phyloP scores from a whole-genome alignment of 2,329 filamentous ascomycete genomes.

The Rutstroemia sp. region DNA sequence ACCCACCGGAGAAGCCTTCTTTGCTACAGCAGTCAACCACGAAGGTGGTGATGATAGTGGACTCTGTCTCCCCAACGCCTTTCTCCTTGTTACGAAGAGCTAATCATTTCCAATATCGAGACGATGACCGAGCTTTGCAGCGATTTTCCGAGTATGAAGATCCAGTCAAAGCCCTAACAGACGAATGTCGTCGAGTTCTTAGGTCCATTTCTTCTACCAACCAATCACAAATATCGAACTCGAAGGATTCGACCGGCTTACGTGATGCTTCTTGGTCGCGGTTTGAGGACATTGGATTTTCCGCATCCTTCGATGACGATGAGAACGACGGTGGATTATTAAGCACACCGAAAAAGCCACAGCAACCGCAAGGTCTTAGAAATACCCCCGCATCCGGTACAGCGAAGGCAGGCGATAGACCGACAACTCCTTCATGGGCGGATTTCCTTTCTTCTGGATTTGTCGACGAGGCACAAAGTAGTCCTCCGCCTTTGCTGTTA shows the following conservation, averaged over 20 bases:
- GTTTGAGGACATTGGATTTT: slow-evolving; percentile 92
- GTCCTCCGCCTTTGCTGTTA: slow-evolving; percentile 63
- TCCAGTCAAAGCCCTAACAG: slow-evolving; percentile 77
- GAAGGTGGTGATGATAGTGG: slow-evolving; percentile 94
- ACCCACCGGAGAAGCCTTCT: slow-evolving; percentile 73
- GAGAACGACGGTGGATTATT: slow-evolving; percentile 34
- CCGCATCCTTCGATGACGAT: slow-evolving; percentile 64
- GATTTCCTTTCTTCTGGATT: slow-evolving; percentile 96
- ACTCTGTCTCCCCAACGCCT: slow-evolving; percentile 87
- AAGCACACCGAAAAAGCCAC: slow-evolving; percentile 20
- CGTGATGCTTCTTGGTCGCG: slow-evolving; percentile 91
- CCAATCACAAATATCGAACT: slow-evolving; percentile 67
- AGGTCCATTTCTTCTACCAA: slow-evolving; percentile 83
- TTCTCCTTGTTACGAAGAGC: slow-evolving; percentile 85
- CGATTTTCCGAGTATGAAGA: slow-evolving; percentile 86
- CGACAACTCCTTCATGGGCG: slow-evolving; percentile 95
- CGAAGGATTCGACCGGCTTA: slow-evolving; percentile 64
- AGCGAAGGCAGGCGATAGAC: slow-evolving; percentile 59
- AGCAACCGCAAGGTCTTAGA: slow-evolving; percentile 47
- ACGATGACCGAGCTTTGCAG: slow-evolving; percentile 77
- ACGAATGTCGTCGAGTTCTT: slow-evolving; percentile 88
- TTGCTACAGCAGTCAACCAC: slow-evolving; percentile 75
- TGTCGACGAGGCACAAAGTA: slow-evolving; percentile 62
- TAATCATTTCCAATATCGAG: slow-evolving; percentile 91
- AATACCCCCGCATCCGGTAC: slow-evolving; percentile 59